These are phyloP conservation scores for Colletotrichum sp. DNA, from an alignment of 2,329 filamentous ascomycete genomes.

Conservation along the genomic window DNA sequence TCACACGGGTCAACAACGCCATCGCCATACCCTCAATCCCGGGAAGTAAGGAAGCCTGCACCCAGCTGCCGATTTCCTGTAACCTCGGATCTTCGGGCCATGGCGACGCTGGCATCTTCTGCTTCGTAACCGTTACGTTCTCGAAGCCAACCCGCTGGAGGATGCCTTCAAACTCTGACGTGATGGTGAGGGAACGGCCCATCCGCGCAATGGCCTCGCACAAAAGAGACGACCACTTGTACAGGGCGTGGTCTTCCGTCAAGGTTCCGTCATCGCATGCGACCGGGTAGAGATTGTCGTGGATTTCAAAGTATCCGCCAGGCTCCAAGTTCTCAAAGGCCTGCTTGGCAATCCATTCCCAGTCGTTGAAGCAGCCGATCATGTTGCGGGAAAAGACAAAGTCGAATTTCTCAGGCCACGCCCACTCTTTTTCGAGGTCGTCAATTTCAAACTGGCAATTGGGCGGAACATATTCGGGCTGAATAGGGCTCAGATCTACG, in stretches of 20 bases:
- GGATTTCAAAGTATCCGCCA: slow-evolving; percentile 14
- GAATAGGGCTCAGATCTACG: slow-evolving; percentile 39
- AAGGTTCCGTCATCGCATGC: slow-evolving; percentile 36
- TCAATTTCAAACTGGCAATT: slow-evolving; percentile 35
- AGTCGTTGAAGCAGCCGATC: slow-evolving; percentile 30
- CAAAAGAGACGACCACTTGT: neutral
- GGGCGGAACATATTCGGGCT: slow-evolving; percentile 34
- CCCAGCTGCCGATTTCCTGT: slow-evolving; percentile 28
- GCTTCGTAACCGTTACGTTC: slow-evolving; percentile 30
- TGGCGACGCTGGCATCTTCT: slow-evolving; percentile 33
- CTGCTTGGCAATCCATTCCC: slow-evolving; percentile 22
- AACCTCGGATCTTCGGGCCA: slow-evolving; percentile 35
- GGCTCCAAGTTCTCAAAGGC: slow-evolving; percentile 13
- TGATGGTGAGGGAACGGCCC: neutral
- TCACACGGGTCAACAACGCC: slow-evolving; percentile 30
- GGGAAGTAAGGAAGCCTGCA: slow-evolving; percentile 20
- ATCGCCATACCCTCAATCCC: slow-evolving; percentile 33
- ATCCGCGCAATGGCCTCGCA: neutral
- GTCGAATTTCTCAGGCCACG: slow-evolving; percentile 31
- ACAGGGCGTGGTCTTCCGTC: slow-evolving; percentile 26
- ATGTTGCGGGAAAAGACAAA: slow-evolving; percentile 40
- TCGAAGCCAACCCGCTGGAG: slow-evolving; percentile 27
- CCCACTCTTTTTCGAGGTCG: slow-evolving; percentile 33
- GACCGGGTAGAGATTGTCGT: slow-evolving; percentile 26
- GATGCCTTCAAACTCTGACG: slow-evolving; percentile 27